phyloP scores from a whole-genome alignment of 192 early-diverging fungal species.

The Linnemannia schmuckeri region DNA sequence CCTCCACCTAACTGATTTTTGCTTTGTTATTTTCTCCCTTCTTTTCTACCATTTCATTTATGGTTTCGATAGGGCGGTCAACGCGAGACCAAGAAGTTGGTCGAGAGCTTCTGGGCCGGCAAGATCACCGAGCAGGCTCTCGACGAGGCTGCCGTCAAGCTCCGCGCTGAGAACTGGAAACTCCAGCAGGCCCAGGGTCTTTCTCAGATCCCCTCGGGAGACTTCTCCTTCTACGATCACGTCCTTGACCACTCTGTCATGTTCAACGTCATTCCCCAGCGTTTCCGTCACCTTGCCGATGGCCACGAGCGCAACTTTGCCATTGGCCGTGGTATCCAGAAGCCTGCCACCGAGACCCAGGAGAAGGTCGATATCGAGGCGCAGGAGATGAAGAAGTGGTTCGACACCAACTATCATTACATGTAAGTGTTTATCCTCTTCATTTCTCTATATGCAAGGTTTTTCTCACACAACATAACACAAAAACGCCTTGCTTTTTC shows the following conservation, averaged over 20 bases:
- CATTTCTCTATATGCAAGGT: neutral
- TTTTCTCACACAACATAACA: neutral
- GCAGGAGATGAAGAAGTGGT: slow-evolving; percentile 99
- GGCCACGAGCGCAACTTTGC: slow-evolving; percentile 94
- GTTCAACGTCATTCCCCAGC: slow-evolving; percentile 74
- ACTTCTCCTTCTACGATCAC: slow-evolving; percentile 97
- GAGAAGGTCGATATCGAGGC: slow-evolving; percentile 90
- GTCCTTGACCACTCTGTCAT: slow-evolving; percentile 80
- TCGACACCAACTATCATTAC: slow-evolving; percentile 97
- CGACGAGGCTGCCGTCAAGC: slow-evolving; percentile 66
- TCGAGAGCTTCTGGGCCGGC: slow-evolving; percentile 94
- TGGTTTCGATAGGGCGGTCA: slow-evolving; percentile 75
- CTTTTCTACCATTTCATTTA: neutral
- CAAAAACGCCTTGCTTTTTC: neutral
- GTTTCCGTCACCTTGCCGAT: slow-evolving; percentile 72
- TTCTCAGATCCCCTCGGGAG: slow-evolving; percentile 90
- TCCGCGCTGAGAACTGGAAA: slow-evolving; percentile 82
- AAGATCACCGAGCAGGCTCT: slow-evolving; percentile 85
- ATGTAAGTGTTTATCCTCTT: slow-evolving; percentile 17
- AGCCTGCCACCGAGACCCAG: slow-evolving; percentile 70
- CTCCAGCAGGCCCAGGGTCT: slow-evolving; percentile 76
- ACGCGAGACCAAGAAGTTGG: slow-evolving; percentile 95
- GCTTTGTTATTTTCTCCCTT: slow-evolving; percentile 4
- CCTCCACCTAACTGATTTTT: neutral
- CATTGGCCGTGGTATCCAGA: slow-evolving; percentile 95